Conservation (phyloP, 306 rosid species). For the Medicago lupulina region DNA sequence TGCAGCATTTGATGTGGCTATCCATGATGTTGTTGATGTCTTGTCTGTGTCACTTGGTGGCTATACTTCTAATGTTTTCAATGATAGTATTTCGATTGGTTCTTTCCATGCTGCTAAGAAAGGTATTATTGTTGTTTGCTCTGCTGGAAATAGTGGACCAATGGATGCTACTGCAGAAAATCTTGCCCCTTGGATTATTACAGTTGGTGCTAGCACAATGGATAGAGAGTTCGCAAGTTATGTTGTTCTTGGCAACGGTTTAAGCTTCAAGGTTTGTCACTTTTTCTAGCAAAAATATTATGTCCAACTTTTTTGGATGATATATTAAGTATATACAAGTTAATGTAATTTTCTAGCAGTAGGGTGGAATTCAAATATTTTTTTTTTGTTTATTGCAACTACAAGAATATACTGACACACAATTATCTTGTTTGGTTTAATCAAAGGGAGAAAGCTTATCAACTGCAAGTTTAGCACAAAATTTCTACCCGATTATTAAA, state of each 20-base stretch:
- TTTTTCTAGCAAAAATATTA: neutral
- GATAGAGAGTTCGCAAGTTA: constrained; percentile 72
- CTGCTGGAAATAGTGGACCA: constrained; percentile 87
- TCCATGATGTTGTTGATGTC: constrained; percentile 78
- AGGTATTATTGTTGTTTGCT: constrained; percentile 81
- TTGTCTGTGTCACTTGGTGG: constrained; percentile 78
- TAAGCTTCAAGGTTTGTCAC: constrained; percentile 55
- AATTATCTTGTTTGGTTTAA: constrained; percentile 9
- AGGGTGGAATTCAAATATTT: neutral
- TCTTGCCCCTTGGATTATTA: constrained; percentile 72
- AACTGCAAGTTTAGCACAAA: constrained; percentile 47
- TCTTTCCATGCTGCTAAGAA: constrained; percentile 77
- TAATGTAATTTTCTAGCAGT: neutral
- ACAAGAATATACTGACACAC: neutral
- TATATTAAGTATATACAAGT: neutral
- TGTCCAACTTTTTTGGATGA: too few relatives aligned
- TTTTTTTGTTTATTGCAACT: neutral
- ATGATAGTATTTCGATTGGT: constrained; percentile 78
- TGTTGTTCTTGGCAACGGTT: constrained; percentile 61
- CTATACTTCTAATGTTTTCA: constrained; percentile 40
- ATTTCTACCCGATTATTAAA: constrained; percentile 61
- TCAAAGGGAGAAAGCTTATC: constrained; percentile 85
- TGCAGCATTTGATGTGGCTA: constrained; percentile 80
- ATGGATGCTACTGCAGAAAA: constrained; percentile 52
- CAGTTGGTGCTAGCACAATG: constrained; percentile 87